These are phyloP conservation scores for Colletotrichum sp. DNA, from an alignment of 2,329 filamentous ascomycete species.

Conservation along the genomic window DNA sequence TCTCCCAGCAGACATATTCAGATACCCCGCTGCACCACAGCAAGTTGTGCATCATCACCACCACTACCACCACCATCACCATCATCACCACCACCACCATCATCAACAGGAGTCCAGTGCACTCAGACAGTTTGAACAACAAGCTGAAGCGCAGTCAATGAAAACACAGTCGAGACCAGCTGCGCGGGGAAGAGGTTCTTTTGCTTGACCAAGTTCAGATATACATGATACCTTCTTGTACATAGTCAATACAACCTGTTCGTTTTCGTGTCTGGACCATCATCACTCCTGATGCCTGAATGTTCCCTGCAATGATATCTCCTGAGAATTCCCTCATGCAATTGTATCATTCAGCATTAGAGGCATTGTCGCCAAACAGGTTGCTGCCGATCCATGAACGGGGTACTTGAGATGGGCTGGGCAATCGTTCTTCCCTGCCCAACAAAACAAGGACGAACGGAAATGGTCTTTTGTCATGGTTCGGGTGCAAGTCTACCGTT, in stretches of 20 bases:
- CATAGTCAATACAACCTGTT: not conserved
- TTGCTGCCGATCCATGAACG: not conserved
- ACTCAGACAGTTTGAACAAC: not conserved
- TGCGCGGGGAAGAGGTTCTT: not conserved
- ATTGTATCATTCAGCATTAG: accelerated
- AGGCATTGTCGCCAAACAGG: not conserved
- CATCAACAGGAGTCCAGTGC: not conserved
- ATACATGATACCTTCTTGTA: not conserved
- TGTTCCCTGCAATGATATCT: not conserved
- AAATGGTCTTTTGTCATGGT: not conserved
- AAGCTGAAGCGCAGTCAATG: not conserved
- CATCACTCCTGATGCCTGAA: not conserved
- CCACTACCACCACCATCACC: constrained; percentile 5
- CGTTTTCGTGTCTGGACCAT: not conserved
- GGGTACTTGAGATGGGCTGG: not conserved
- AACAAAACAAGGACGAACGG: not conserved
- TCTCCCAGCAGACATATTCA: not conserved
- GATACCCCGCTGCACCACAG: not conserved
- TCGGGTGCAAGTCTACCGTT: not conserved
- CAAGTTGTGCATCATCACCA: not conserved
- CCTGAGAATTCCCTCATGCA: accelerated
- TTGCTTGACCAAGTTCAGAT: not conserved
- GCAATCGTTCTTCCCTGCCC: not conserved
- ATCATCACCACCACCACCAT: constrained; percentile 5
- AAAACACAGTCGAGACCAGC: not conserved